phyloP scores from a whole-genome alignment of 2,329 filamentous ascomycete genomes.

The Sclerotinia nivalis region DNA sequence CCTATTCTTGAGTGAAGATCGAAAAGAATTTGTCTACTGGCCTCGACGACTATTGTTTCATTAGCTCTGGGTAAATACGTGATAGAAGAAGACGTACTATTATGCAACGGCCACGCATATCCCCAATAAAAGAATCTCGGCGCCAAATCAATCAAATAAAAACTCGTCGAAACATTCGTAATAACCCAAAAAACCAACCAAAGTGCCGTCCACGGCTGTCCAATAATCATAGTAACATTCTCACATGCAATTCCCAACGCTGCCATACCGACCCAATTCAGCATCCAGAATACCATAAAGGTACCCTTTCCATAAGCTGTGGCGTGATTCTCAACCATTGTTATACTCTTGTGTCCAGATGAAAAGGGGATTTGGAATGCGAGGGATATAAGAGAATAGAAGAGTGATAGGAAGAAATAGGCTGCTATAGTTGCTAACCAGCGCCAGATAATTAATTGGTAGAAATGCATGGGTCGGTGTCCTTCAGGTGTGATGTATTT shows the following conservation, averaged over 20 bases:
- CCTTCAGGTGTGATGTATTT: slow-evolving; percentile 56
- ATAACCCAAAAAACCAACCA: slow-evolving; percentile 43
- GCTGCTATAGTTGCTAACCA: slow-evolving; percentile 55
- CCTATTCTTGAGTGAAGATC: slow-evolving; percentile 59
- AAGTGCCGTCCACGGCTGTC: slow-evolving; percentile 46
- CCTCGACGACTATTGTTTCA: slow-evolving; percentile 52
- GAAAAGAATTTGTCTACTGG: slow-evolving; percentile 60
- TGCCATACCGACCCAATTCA: slow-evolving; percentile 64
- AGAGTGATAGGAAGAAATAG: slow-evolving; percentile 62
- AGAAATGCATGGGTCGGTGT: slow-evolving; percentile 59
- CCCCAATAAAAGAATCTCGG: slow-evolving; percentile 62
- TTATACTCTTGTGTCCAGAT: slow-evolving; percentile 49
- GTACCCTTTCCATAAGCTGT: slow-evolving; percentile 58
- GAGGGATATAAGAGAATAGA: slow-evolving; percentile 63
- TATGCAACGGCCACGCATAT: slow-evolving; percentile 64
- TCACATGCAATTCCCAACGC: slow-evolving; percentile 64
- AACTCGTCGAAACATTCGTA: slow-evolving; percentile 60
- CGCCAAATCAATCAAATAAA: slow-evolving; percentile 60
- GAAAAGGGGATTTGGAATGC: slow-evolving; percentile 64
- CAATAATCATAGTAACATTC: slow-evolving; percentile 64
- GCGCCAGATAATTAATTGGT: slow-evolving; percentile 60
- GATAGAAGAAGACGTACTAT: slow-evolving; percentile 45
- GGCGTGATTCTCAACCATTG: slow-evolving; percentile 48
- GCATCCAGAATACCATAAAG: slow-evolving; percentile 64
- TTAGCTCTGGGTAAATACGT: neutral